Base-by-base conservation (phyloP, 1,284 basidiomycete genomes). In the Ganoderma lingzhi region DNA sequence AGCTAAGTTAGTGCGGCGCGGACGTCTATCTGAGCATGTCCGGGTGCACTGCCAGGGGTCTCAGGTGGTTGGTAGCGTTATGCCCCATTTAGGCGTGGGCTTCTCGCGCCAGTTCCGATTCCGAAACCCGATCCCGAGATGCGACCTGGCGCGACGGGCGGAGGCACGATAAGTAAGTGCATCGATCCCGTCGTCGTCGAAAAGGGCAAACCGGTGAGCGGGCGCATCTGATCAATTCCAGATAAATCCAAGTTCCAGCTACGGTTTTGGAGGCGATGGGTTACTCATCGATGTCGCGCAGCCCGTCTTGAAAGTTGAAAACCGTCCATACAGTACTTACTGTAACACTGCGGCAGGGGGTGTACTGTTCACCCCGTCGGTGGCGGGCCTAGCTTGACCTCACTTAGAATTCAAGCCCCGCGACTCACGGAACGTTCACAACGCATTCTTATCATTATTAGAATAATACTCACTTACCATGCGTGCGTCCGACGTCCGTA, bases 21-120 rank as follows among this genome's bases (percentile, higher is more conserved):
- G 53, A 56, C 30, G 32, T 28, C 12, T 32, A 14, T 56, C 14
- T 56, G 30, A 32, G 30, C 30, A 17, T 32, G n/a, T 8, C 28
- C 28, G 28, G 28, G 32, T 10, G 30, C 56, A 32, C 32, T 30
- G 32, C 9, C 35, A 37, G 56, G 56, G 56, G 32, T 39, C 35
- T 8, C 3, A 39, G 56, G 56, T 19, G 56, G 37, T 59, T 59
- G 56, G 30, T 48, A 19, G n/a, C 6, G 44, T 60, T 44, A 58
- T 55, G 44, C 64, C 42, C 32, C 37, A 64, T 48, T 41, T 64
- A 65, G 60, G 51, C 64, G 60, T 32, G n/a, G 53, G 30, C 59
- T 51, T 48, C 61, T 62, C 48, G 23, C 48, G 23, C 23, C 48
- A 55, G 45, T 48, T 23, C 19, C 35, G 17, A 19, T 39, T n/a